Evolutionary conservation across 805 yeast genomes (phyloP).

Genomic region (Starmerella sirachaensis): DNA sequence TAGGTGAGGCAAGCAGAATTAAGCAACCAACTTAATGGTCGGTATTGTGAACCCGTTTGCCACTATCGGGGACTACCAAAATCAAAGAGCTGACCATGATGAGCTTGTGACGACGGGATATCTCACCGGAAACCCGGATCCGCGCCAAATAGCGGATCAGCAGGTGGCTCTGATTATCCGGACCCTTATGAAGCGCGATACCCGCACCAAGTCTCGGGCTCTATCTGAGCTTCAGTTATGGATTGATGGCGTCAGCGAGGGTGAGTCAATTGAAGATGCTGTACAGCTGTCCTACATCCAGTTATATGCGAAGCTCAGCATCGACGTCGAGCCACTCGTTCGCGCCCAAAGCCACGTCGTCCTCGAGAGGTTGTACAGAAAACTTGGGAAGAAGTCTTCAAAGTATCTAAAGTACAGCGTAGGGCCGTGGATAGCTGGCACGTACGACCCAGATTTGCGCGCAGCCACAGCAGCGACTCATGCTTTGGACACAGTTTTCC

Average conservation of each 20-base stretch:
- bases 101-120: conserved; percentile 56
- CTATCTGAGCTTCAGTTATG: conserved; percentile 38
- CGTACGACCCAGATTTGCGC: conserved; percentile 54
- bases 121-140: conserved; percentile 68
- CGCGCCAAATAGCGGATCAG: conserved; percentile 38
- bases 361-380: conserved; percentile 43
- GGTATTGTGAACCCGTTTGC: conserved; percentile 21
- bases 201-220: conserved; percentile 76
- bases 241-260: conserved; percentile 23
- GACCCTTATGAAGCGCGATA: conserved; percentile 63
- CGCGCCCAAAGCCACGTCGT: conserved; percentile 51
- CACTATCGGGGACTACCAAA: conserved; percentile 15
- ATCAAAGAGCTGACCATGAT: conserved; percentile 1
- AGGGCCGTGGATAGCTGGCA: conserved; percentile 63
- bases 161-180: conserved; percentile 56
- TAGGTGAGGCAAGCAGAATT: too few species aligned
- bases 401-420: conserved; percentile 60
- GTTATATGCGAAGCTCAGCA: conserved; percentile 64
- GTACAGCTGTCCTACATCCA: conserved; percentile 61
- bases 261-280: conserved; percentile 38
- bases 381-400: conserved; percentile 44
- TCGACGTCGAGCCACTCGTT: conserved; percentile 57
- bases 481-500: conserved; percentile 44
- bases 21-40: too few species aligned
- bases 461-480: conserved; percentile 42